Evolutionary conservation across 2,329 filamentous ascomycete genomes (phyloP).

Genomic region (Tolypocladium ovalisporum): DNA sequence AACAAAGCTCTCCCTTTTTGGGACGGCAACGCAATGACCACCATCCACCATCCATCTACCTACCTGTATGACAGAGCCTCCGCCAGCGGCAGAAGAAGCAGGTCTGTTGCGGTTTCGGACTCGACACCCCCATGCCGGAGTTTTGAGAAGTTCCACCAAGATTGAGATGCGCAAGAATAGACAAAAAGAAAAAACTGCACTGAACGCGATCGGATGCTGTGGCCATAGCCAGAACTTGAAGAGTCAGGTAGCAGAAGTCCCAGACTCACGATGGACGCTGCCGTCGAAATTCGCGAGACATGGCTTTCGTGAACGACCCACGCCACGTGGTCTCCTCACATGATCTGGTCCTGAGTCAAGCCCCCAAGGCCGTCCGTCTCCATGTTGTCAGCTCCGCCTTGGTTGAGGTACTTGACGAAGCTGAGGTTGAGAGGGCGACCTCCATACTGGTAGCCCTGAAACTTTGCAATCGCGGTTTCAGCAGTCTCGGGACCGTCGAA

Average conservation of each 20-base stretch:
- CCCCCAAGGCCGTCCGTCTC: slow-evolving; percentile 66
- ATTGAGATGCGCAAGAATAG: not conserved
- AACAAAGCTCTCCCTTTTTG: not conserved
- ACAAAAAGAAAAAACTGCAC: not conserved
- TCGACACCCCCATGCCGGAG: not conserved
- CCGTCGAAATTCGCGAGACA: not conserved
- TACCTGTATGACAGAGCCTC: slow-evolving; percentile 8
- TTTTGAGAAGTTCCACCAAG: not conserved
- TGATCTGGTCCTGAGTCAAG: slow-evolving; percentile 96
- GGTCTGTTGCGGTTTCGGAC: slow-evolving; percentile 7
- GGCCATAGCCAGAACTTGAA: not conserved
- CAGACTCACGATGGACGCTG: not conserved
- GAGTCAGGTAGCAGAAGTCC: not conserved
- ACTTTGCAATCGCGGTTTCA: slow-evolving; percentile 91
- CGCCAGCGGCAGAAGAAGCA: slow-evolving; percentile 5
- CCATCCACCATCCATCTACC: slow-evolving; percentile 2
- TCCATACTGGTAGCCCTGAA: slow-evolving; percentile 95
- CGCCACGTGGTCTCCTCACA: slow-evolving; percentile 44
- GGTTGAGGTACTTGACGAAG: slow-evolving; percentile 85
- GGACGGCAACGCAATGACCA: not conserved
- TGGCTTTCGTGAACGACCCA: not conserved
- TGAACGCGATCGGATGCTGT: not conserved
- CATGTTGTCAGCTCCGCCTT: slow-evolving; percentile 61
- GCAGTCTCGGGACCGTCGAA: slow-evolving; percentile 78
- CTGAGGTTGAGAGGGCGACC: slow-evolving; percentile 86